Conservation (phyloP, 2,329 filamentous ascomycete genomes). For the Penicillium sp. region DNA sequence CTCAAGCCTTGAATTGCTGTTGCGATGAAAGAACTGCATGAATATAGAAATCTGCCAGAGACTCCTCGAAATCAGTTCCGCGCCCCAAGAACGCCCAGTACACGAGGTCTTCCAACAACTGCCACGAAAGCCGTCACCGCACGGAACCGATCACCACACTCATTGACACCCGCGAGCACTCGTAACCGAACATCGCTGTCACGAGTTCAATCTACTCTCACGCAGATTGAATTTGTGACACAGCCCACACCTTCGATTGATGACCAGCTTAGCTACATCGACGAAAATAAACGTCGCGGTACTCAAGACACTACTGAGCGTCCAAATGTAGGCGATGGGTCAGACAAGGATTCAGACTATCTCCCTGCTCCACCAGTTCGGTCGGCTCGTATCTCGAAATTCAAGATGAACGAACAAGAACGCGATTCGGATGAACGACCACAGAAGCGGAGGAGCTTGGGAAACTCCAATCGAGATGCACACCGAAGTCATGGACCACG, state of each 20-base stretch:
- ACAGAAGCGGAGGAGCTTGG: constrained; percentile 18
- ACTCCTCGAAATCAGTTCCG: constrained; percentile 19
- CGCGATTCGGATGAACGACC: constrained; percentile 7
- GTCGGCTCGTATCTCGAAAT: constrained; percentile 11
- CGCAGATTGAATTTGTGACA: constrained; percentile 42
- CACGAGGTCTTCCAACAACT: constrained; percentile 7
- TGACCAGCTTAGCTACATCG: constrained; percentile 34
- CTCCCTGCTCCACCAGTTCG: constrained; percentile 13
- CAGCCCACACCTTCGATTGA: constrained; percentile 22
- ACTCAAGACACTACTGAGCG: constrained; percentile 16
- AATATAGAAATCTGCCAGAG: constrained; percentile 13
- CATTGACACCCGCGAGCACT: constrained; percentile 18
- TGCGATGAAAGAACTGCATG: constrained; percentile 30
- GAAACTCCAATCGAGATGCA: background rate
- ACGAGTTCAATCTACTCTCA: constrained; percentile 40
- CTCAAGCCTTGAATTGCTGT: constrained; percentile 11
- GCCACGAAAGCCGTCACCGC: constrained; percentile 17
- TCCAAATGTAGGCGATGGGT: constrained; percentile 27
- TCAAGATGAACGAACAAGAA: constrained; percentile 8
- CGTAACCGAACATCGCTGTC: constrained; percentile 19
- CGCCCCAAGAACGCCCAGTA: constrained; percentile 22
- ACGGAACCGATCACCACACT: constrained; percentile 11
- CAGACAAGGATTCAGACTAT: constrained; percentile 24
- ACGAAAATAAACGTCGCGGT: constrained; percentile 11
- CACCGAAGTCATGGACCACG: constrained; percentile 8